A percentile compares a stretch with the other conserved stretches of the same genome.
Conservation (phyloP, 2,329 filamentous ascomycete species). For the Mollisiaceae sp. region DNA sequence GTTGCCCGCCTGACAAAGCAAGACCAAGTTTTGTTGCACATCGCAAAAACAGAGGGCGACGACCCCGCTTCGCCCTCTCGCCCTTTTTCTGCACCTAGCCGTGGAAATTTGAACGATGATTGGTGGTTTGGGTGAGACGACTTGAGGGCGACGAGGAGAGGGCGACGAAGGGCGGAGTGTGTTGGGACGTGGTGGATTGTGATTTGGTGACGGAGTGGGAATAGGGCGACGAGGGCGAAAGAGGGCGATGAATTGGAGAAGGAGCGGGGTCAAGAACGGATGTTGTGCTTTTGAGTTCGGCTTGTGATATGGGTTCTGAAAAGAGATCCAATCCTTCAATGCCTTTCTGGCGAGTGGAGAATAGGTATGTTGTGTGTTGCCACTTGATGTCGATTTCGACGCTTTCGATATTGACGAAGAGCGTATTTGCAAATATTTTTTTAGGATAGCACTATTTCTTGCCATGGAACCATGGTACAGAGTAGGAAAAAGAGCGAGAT, state of each 20-base stretch:
- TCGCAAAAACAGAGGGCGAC: conserved; percentile 26
- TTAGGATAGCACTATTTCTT: too few species aligned
- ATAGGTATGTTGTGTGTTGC: too few species aligned
- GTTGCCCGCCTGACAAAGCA: not conserved
- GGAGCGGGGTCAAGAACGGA: not conserved
- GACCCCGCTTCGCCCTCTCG: conserved; percentile 13
- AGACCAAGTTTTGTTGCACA: conserved; percentile 27
- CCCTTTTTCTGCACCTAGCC: conserved; percentile 7
- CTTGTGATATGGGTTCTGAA: too few species aligned
- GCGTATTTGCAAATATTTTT: too few species aligned
- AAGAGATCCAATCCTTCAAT: too few species aligned
- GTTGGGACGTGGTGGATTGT: not conserved
- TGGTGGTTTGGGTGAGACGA: not conserved
- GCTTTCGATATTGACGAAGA: too few species aligned
- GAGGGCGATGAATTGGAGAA: not conserved
- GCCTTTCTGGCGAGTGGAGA: too few species aligned
- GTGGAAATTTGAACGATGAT: not conserved
- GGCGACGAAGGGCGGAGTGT: conserved; percentile 9
- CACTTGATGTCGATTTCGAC: too few species aligned
- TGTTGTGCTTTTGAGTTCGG: too few species aligned
- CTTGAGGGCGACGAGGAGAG: not conserved
- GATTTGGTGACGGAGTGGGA: not conserved
- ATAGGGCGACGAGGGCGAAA: not conserved
- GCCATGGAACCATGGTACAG: too few species aligned
- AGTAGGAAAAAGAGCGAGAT: too few species aligned